Evolutionary conservation across 768 basidiomycete species (phyloP).

Genomic region (Hydnomerulius pinastri): DNA sequence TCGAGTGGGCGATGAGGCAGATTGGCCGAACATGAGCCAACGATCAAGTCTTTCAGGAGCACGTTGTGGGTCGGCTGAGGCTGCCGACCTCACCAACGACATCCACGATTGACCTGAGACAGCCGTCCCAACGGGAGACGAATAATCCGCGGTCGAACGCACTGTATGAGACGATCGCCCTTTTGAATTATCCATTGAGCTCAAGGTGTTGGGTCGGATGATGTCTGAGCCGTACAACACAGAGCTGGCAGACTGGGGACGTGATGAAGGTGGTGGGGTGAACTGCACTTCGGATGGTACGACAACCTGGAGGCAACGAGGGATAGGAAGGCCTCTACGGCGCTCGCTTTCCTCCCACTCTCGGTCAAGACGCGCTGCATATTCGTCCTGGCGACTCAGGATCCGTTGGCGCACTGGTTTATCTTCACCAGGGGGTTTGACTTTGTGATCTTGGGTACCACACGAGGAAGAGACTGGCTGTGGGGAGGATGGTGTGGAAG

Average conservation of each 20-base stretch:
- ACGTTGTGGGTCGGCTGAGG: background rate
- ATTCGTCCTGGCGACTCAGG: slow-evolving; percentile 21
- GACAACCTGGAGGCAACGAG: slow-evolving; percentile 3
- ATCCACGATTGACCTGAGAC: slow-evolving; percentile 3
- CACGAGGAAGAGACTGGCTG: background rate
- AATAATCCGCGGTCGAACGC: background rate
- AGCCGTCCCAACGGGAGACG: background rate
- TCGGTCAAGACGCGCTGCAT: slow-evolving; percentile 17
- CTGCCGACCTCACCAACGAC: slow-evolving; percentile 1
- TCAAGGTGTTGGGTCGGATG: slow-evolving; percentile 12
- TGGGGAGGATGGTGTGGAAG: background rate
- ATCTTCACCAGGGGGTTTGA: background rate
- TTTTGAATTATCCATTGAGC: background rate
- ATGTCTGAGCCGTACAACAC: slow-evolving; percentile 33
- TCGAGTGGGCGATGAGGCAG: slow-evolving; percentile 6
- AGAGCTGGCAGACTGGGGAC: slow-evolving; percentile 4
- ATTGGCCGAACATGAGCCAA: slow-evolving; percentile 7
- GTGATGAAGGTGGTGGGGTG: slow-evolving; percentile 1
- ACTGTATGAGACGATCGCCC: background rate
- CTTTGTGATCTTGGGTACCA: background rate
- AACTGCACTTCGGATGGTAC: slow-evolving; percentile 8
- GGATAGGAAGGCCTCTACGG: background rate
- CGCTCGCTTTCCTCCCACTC: slow-evolving; percentile 2
- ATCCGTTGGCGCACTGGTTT: slow-evolving; percentile 16
- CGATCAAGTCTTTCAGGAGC: background rate